These are phyloP conservation scores for Phytophthora sojae DNA, from an alignment of 352 stramenopile species.

Conservation along the genomic window DNA sequence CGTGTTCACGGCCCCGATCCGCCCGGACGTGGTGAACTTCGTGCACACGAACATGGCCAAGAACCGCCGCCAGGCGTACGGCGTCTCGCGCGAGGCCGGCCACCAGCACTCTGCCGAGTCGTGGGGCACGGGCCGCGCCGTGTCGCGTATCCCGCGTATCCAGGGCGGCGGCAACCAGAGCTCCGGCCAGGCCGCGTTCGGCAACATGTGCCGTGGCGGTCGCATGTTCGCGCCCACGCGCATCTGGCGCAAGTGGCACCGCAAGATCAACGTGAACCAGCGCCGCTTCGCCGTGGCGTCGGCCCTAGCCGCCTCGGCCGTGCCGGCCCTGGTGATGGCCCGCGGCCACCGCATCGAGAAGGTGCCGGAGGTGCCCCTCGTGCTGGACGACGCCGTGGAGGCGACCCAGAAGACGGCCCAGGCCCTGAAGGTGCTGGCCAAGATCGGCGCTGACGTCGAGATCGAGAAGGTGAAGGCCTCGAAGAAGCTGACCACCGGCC, in stretches of 20 bases:
- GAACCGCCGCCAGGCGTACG: constrained; percentile 99
- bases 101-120: constrained; percentile 98
- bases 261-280: constrained; percentile 99
- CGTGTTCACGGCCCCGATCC: constrained; percentile 98
- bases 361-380: constrained; percentile 98
- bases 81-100: constrained; percentile 95
- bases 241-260: constrained; percentile 99
- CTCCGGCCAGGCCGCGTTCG: constrained; percentile 98
- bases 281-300: constrained; percentile 98
- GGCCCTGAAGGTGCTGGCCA: constrained; percentile 95
- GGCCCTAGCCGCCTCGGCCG: constrained; percentile 96
- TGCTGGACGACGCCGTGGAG: constrained; percentile 95
- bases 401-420: constrained; percentile 95
- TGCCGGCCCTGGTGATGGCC: constrained; percentile 97
- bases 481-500: constrained; percentile 97
- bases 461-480: constrained; percentile 98
- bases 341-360: constrained; percentile 98
- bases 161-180: constrained; percentile 97
- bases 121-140: constrained; percentile 99
- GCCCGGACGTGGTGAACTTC: constrained; percentile 99
- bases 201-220: constrained; percentile 98
- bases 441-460: constrained; percentile 95
- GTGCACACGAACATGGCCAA: constrained; percentile 99
- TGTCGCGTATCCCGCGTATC: constrained; percentile 99
- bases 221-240: constrained; percentile 99